Conservation (phyloP, 2,329 filamentous ascomycete genomes). For the Cadophora sp. region DNA sequence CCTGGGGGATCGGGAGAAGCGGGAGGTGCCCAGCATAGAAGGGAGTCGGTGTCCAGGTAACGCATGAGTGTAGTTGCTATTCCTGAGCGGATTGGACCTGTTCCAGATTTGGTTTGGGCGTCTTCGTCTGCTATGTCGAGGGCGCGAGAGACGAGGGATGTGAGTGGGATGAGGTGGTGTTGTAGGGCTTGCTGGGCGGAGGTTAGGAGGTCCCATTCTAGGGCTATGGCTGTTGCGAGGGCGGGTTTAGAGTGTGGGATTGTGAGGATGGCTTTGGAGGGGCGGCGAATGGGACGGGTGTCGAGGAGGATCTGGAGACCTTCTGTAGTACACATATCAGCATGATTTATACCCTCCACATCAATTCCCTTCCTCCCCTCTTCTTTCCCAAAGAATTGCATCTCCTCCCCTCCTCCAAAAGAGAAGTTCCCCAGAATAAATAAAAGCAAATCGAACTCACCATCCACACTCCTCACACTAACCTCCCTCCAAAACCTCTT, state of each 20-base stretch:
- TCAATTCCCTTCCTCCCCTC: background rate
- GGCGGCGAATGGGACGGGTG: conserved; percentile 77
- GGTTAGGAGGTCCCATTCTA: conserved; percentile 90
- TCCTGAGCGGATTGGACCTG: conserved; percentile 62
- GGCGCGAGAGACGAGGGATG: conserved; percentile 82
- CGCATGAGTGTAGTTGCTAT: conserved; percentile 76
- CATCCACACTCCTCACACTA: conserved; percentile 68
- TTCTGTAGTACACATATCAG: conserved; percentile 30
- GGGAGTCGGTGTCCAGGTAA: conserved; percentile 89
- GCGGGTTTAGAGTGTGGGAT: conserved; percentile 78
- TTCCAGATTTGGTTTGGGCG: conserved; percentile 33
- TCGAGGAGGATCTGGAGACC: conserved; percentile 73
- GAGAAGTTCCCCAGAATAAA: background rate
- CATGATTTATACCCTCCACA: background rate
- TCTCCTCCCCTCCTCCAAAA: background rate
- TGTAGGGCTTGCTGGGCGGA: conserved; percentile 84
- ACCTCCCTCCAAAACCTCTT: conserved; percentile 93
- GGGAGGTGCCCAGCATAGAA: conserved; percentile 85
- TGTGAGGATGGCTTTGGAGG: conserved; percentile 73
- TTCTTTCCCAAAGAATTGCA: background rate
- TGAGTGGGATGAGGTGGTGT: conserved; percentile 89
- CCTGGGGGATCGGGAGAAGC: conserved; percentile 55
- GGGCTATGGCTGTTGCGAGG: conserved; percentile 82
- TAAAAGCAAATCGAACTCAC: conserved; percentile 50
- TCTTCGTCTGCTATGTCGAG: conserved; percentile 81